Conservation (phyloP, 2,329 filamentous ascomycete species). For the Penicillium vulpinum region DNA sequence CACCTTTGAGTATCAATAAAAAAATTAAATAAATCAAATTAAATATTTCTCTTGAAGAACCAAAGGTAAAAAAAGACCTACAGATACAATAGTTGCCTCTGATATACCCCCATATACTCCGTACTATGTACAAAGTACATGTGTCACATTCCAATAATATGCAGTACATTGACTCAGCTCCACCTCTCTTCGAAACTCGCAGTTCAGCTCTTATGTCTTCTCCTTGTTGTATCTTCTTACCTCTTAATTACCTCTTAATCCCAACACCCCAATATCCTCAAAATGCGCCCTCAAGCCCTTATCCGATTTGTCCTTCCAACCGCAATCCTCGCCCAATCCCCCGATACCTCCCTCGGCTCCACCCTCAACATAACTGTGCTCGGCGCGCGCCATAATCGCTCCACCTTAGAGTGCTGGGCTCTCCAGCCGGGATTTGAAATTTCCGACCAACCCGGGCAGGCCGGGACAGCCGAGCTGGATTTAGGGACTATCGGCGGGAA, state of each 20-base stretch:
- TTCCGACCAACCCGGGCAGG: conserved; percentile 34
- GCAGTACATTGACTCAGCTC: background rate
- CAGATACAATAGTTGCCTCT: no score
- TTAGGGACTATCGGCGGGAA: conserved; percentile 38
- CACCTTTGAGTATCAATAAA: no score
- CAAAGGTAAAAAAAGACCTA: no score
- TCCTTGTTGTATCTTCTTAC: background rate
- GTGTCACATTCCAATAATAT: background rate
- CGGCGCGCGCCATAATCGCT: conserved; percentile 38
- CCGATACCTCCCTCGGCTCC: conserved; percentile 7
- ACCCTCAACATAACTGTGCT: conserved; percentile 49
- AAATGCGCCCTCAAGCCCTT: conserved; percentile 18
- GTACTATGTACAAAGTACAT: no score
- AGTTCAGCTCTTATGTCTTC: background rate
- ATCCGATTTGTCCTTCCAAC: conserved; percentile 10
- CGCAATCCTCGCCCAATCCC: conserved; percentile 7
- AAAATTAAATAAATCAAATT: no score
- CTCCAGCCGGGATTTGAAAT: conserved; percentile 39
- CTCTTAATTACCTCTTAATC: background rate
- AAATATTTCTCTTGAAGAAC: no score
- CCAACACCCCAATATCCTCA: background rate
- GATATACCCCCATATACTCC: no score
- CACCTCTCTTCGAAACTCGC: background rate
- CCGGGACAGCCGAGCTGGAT: conserved; percentile 31
- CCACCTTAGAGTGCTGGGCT: conserved; percentile 51